Base-by-base conservation (phyloP, 257 asterid species). In the Solanum gandarillasii region DNA sequence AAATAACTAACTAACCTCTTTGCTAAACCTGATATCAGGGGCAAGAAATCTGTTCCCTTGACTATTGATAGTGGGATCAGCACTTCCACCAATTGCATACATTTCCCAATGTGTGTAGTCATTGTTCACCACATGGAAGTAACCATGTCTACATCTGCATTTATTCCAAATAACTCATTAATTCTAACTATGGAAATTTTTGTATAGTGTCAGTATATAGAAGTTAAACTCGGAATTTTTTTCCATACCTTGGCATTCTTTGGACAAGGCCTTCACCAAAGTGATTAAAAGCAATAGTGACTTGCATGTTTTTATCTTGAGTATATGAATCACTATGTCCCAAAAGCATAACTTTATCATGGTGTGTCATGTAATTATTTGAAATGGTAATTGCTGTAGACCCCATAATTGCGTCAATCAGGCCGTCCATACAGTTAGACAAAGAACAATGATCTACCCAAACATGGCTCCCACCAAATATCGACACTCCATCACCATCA, bases 61-160 rank as follows among this genome's bases (percentile, higher is more conserved):
- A 67, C 98, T 95, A 68, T 93, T 92, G 29, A 95, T 95, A 6
- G 98, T 95, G 84, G 98, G 98, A 6, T 87, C 48, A 18, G 98
- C 98, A 87, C 98, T 95, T 81, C 98, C 98, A 41, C 98, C 98
- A 81, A 95, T 93, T 2, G 98, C 98, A 88, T 95, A 95, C 98
- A 95, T 95, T 90, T 93, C 95, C 98, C 98, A 95, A 31, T 94
- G 98, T 5, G 98, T 94, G 87, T 95, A 95, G 94, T 95, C 98
- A 90, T 95, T 95, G 90, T 94, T 94, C 90, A 95, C 98, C 90
- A 95, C 98, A 89, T 95, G 98, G 89, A 95, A 93, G 75, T 94
- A 93, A 2, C 98, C 98, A 90, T 91, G 98, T 86, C 98, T 93
- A 76, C 98, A 94, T 90, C 98, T 95, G 93, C 87, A 91, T 65